A percentile compares a stretch with the other conserved stretches of the same genome.
These are phyloP conservation scores for Aureoboletus auriporus DNA, from an alignment of 768 basidiomycete genomes.

Conservation along the genomic window DNA sequence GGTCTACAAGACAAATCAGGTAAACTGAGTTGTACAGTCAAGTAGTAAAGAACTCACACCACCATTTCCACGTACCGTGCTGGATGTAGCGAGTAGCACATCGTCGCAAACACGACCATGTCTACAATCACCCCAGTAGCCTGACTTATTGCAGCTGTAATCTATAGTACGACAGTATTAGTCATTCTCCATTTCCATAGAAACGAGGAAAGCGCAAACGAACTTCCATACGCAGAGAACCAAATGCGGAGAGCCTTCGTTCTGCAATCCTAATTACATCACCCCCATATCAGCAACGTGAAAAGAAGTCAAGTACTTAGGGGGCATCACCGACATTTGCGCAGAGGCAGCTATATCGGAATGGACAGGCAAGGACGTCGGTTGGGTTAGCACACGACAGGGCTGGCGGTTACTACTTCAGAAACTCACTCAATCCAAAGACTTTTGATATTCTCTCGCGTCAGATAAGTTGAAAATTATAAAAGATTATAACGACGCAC, in stretches of 20 bases:
- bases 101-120: slow-evolving; percentile 8
- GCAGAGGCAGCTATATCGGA: slow-evolving; percentile 12
- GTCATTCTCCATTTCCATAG: background rate
- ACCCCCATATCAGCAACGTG: slow-evolving; percentile 6
- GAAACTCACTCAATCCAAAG: slow-evolving; percentile 26
- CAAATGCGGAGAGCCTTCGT: slow-evolving; percentile 19
- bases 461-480: slow-evolving; percentile 9
- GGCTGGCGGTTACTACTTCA: background rate
- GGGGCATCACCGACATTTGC: slow-evolving; percentile 22
- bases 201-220: background rate
- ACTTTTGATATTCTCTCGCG: slow-evolving; percentile 9
- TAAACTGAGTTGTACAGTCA: background rate
- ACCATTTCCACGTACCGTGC: slow-evolving; percentile 11
- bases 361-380: background rate
- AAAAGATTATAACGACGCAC: slow-evolving; percentile 10
- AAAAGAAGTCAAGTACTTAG: background rate
- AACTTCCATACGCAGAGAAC: slow-evolving; percentile 17
- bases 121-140: slow-evolving; percentile 6
- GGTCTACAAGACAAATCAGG: slow-evolving; percentile 9
- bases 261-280: slow-evolving; percentile 15
- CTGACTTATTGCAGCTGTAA: slow-evolving; percentile 12
- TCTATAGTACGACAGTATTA: slow-evolving; percentile 4
- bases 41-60: slow-evolving; percentile 10
- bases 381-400: background rate
- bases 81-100: slow-evolving; percentile 21